These are phyloP conservation scores for Botrytis byssoidea DNA, from an alignment of 2,329 filamentous ascomycete genomes.

Conservation along the genomic window DNA sequence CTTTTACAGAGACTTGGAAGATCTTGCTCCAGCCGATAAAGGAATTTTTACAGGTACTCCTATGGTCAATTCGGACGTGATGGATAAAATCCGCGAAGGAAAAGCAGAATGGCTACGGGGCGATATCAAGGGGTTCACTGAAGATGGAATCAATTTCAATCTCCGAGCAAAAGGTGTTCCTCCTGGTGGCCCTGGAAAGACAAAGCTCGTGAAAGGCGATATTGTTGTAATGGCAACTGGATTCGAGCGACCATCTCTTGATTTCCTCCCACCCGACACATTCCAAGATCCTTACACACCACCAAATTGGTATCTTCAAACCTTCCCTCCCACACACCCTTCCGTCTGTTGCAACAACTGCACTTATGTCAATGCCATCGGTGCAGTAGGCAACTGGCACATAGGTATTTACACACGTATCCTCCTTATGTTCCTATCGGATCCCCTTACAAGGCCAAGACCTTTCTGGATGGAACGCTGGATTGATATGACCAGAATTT, in stretches of 20 bases:
- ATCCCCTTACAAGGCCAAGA: conserved; percentile 71
- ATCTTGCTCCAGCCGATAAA: conserved; percentile 67
- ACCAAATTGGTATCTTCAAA: conserved; percentile 87
- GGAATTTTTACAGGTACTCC: conserved; percentile 82
- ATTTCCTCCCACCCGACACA: conserved; percentile 70
- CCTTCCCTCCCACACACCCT: conserved; percentile 73
- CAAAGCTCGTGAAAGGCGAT: conserved; percentile 67
- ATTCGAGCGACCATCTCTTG: conserved; percentile 69
- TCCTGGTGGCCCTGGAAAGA: conserved; percentile 68
- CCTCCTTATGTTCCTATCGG: conserved; percentile 80
- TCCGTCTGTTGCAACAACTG: conserved; percentile 79
- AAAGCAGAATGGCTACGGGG: conserved; percentile 77
- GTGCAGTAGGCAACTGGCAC: conserved; percentile 82
- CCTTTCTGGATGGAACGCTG: conserved; percentile 77
- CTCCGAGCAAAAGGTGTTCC: conserved; percentile 69
- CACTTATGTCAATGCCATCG: conserved; percentile 74
- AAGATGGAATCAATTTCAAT: conserved; percentile 68
- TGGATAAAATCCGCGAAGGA: conserved; percentile 70
- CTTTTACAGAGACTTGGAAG: conserved; percentile 79
- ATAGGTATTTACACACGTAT: conserved; percentile 88
- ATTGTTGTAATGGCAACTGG: conserved; percentile 83
- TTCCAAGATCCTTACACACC: conserved; percentile 73
- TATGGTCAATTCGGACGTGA: conserved; percentile 82
- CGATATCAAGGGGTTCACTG: conserved; percentile 67
- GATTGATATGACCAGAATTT: conserved; percentile 76